phyloP scores from a whole-genome alignment of 2,329 filamentous ascomycete species.

The Neopestalotiopsis sp. region DNA sequence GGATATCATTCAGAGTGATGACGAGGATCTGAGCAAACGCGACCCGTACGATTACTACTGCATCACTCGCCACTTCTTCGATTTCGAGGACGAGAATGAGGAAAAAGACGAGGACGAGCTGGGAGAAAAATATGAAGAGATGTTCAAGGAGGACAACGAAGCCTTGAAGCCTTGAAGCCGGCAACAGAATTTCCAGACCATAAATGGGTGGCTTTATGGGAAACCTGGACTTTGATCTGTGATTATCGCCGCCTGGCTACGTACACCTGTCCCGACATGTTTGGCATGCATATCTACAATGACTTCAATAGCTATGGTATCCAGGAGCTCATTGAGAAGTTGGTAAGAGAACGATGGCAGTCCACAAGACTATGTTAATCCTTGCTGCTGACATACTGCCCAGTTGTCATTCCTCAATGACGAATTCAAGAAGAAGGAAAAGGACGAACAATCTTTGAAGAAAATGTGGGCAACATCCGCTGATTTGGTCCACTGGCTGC shows the following conservation, averaged over 20 bases:
- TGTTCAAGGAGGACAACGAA: conserved; percentile 21
- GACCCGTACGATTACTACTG: conserved; percentile 28
- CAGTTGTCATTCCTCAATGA: conserved; percentile 24
- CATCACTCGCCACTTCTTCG: conserved; percentile 29
- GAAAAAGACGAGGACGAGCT: conserved; percentile 28
- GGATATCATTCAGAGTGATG: conserved; percentile 3
- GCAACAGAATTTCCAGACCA: conserved; percentile 11
- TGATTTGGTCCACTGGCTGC: conserved; percentile 27
- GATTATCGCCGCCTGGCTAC: conserved; percentile 25
- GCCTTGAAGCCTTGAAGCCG: conserved; percentile 20
- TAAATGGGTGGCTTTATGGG: conserved; percentile 25
- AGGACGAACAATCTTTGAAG: conserved; percentile 25
- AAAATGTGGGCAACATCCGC: conserved; percentile 30
- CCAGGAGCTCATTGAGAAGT: conserved; percentile 36
- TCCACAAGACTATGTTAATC: not conserved
- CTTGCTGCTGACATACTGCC: not conserved
- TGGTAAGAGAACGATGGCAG: conserved; percentile 22
- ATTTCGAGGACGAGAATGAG: conserved; percentile 29
- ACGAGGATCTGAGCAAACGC: conserved; percentile 19
- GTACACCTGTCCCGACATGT: conserved; percentile 32
- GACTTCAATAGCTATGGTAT: conserved; percentile 36
- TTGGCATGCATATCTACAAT: conserved; percentile 37
- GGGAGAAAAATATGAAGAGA: conserved; percentile 23
- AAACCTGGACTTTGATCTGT: conserved; percentile 27
- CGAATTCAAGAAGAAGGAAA: conserved; percentile 28